Evolutionary conservation across 345 rosid species (phyloP), one percentile per base, ranked within the genome.

Genomic region (Anacardium occidentale): DNA sequence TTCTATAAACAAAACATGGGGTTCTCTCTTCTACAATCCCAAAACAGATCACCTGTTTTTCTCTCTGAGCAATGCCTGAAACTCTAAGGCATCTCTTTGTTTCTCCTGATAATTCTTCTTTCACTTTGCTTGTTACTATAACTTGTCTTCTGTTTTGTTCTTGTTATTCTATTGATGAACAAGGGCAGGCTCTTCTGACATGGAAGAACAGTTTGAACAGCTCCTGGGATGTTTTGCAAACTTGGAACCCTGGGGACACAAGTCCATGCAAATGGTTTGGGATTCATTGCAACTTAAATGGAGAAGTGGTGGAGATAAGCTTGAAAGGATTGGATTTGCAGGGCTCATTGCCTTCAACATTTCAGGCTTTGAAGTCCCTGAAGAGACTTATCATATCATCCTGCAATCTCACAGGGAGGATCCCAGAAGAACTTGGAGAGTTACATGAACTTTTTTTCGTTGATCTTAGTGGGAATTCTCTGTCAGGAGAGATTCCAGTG

Each of bases 1-100:
- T 86, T 79, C 82, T 86, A 86, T 86, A 90, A 86, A 87, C 88
- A 82, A 87, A 91, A 86, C 92, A 88, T 94, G 91, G 93, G 88
- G 82, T 87, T 90, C 84, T 85, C 57, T 83, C 81, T 87, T 87
- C 83, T 73, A 77, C 90, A 83, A 86, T 86, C 90, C 90, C 90
- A 82, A 86, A 78, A 77, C 87, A 81, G 73, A 71, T 73, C 80
- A 72, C 71, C 77, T 71, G 44, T 80, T 78, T 80, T 72, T 73
- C 62, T 76, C 82, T 78, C 84, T 66, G 76, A 83, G 73, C 84
- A 85, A 87, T 90, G 91, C 83, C 91, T 85, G 84, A 83, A 78
- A 50, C 79, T 85, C 80, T 70, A 70, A 77, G 82, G 68, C 77
- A 87, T 78, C 88, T 77, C 72, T 73, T 71, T 44, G 80, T 80